Evolutionary conservation across 148 eudicot species (phyloP), one percentile per base, ranked within the genome.

Genomic region (Arctostaphylos glauca): DNA sequence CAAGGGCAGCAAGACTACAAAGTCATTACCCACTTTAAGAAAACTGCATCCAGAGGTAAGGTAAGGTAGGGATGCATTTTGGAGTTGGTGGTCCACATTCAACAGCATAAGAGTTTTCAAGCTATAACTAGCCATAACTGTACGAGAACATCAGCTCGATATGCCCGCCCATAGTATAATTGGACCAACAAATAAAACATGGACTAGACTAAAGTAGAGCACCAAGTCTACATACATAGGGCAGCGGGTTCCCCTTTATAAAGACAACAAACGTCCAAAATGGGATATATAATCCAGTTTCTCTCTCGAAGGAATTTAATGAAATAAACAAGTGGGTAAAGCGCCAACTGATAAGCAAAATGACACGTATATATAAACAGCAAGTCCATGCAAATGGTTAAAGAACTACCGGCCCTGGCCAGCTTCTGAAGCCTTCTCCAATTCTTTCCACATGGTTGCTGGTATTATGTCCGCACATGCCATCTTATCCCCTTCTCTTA

Each of bases 391-490:
- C 58, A 74, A 85, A 56, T 68, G 55, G 23, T 71, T 43, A 41
- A 76, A 72, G 82, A 71, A 86, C 89, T 95, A 95, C 98, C 92
- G 84, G 74, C 84, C 88, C 71, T 84, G 86, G 58, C 84, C 82
- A 79, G 83, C 87, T 84, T 86, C 93, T 14, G 88, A 84, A 52
- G 74, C 84, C 31, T 82, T 82, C 83, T 89, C 90, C 59, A 89
- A 78, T 75, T 88, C 87, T 84, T 89, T 89, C 80, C 89, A 84
- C 81, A 89, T 73, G 55, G 91, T 74, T 82, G 92, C 94, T 82
- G 98, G 98, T 85, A 96, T 94, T 58, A 96, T 87, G 87, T 96
- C 99, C 89, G 92, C 85, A 87, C 98, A 88, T 25, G 99, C 97
- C 95, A 96, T 91, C 53, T 89, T 92, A 84, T 96, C 98, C 76